phyloP scores from a whole-genome alignment of 1,284 basidiomycete genomes.

The Cutaneotrichosporon cutaneum region DNA sequence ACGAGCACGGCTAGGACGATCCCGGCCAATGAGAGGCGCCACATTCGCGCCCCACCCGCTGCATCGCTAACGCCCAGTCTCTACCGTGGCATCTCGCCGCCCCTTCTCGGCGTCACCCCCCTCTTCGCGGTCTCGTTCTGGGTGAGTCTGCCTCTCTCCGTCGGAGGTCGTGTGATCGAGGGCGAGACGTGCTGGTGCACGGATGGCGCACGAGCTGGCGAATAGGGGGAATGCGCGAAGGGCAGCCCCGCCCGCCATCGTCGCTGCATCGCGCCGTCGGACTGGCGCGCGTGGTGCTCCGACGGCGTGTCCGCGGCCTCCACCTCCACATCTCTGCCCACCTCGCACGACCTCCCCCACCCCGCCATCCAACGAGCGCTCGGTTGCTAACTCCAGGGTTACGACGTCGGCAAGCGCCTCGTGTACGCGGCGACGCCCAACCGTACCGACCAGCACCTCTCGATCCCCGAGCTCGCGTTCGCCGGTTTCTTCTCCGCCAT shows the following conservation, averaged over 20 bases:
- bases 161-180: neutral
- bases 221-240: neutral
- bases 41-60: no score
- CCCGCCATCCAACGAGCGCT: no score
- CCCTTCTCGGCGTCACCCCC: slow-evolving; percentile 92
- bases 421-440: slow-evolving; percentile 63
- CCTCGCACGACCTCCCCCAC: no score
- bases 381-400: slow-evolving; percentile 66
- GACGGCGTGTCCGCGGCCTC: neutral
- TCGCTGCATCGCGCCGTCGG: no score
- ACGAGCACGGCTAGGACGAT: no score
- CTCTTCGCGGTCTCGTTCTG: slow-evolving; percentile 99
- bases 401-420: slow-evolving; percentile 88
- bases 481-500: slow-evolving; percentile 95
- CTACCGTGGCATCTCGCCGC: slow-evolving; percentile 96
- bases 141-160: slow-evolving; percentile 59
- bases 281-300: no score
- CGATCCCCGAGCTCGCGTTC: slow-evolving; percentile 78
- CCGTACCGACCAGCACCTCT: slow-evolving; percentile 58
- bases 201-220: neutral
- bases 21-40: no score
- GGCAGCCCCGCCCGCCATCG: no score
- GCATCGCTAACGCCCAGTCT: slow-evolving; percentile 59
- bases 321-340: neutral
- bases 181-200: neutral